phyloP scores from a whole-genome alignment of 768 basidiomycete genomes.

The Harrya chromipes region DNA sequence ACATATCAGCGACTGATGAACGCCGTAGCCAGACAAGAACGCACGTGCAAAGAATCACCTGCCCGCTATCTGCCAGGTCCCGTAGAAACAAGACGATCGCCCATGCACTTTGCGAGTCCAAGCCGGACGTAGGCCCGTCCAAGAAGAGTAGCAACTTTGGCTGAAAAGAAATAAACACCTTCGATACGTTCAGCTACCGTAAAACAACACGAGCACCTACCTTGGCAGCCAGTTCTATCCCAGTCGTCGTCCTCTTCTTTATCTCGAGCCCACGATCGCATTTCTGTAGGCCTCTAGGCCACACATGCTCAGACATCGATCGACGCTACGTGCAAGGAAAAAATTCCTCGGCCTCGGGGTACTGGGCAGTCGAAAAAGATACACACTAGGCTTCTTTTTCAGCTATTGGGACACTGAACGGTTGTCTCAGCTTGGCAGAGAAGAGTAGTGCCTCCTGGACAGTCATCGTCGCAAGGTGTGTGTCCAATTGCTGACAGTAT shows the following conservation, averaged over 20 bases:
- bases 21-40: slow-evolving; percentile 18
- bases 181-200: neutral
- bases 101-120: slow-evolving; percentile 88
- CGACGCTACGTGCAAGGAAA: slow-evolving; percentile 38
- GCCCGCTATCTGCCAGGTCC: slow-evolving; percentile 74
- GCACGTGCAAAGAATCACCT: slow-evolving; percentile 88
- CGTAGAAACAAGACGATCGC: slow-evolving; percentile 74
- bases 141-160: slow-evolving; percentile 80
- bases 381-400: slow-evolving; percentile 83
- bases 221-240: slow-evolving; percentile 84
- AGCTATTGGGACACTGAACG: slow-evolving; percentile 51
- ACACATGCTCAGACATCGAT: slow-evolving; percentile 56
- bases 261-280: slow-evolving; percentile 71
- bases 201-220: slow-evolving; percentile 4
- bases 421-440: slow-evolving; percentile 80
- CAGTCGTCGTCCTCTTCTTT: slow-evolving; percentile 82
- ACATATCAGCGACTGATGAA: too few relatives aligned
- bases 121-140: slow-evolving; percentile 86
- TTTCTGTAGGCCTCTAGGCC: slow-evolving; percentile 65
- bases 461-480: slow-evolving; percentile 69
- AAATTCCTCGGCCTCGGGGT: neutral
- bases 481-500: slow-evolving; percentile 86
- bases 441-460: slow-evolving; percentile 79
- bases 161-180: slow-evolving; percentile 36
- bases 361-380: neutral